These are phyloP conservation scores for Pholiota conissans DNA, from an alignment of 768 basidiomycete species.

Conservation along the genomic window DNA sequence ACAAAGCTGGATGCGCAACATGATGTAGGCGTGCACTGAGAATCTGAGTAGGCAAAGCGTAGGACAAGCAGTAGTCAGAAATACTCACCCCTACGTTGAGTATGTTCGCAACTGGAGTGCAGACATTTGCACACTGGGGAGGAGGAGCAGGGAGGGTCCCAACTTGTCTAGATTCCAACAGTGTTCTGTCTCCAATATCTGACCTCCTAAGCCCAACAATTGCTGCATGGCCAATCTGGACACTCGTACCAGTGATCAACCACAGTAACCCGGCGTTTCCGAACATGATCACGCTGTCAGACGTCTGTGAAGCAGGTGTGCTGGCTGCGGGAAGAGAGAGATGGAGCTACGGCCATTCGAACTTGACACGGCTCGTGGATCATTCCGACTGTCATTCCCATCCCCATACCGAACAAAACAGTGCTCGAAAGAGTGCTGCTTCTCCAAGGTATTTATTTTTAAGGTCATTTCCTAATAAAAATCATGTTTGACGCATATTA, in stretches of 20 bases:
- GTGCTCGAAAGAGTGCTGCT: neutral
- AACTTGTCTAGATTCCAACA: slow-evolving; percentile 20
- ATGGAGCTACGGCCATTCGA: neutral
- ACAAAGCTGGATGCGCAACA: slow-evolving; percentile 45
- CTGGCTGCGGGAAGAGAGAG: neutral
- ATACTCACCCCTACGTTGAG: slow-evolving; percentile 1
- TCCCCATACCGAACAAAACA: neutral
- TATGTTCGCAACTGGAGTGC: slow-evolving; percentile 26
- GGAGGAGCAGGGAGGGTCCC: slow-evolving; percentile 22
- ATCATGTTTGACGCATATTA: too few species aligned
- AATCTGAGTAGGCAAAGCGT: neutral
- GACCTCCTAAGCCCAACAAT: neutral
- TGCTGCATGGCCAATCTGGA: neutral
- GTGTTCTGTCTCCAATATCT: neutral
- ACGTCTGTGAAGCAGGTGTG: neutral
- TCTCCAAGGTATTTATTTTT: too few species aligned
- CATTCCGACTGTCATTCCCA: neutral
- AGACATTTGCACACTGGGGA: slow-evolving; percentile 30
- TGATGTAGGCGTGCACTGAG: slow-evolving; percentile 20
- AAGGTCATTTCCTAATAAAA: neutral
- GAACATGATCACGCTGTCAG: neutral
- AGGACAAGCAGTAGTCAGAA: slow-evolving; percentile 1
- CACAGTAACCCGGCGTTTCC: neutral
- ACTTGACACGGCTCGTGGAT: neutral
- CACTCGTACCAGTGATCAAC: neutral